Base-by-base conservation (phyloP, 2,329 filamentous ascomycete genomes). In the Aspergillus sp. region DNA sequence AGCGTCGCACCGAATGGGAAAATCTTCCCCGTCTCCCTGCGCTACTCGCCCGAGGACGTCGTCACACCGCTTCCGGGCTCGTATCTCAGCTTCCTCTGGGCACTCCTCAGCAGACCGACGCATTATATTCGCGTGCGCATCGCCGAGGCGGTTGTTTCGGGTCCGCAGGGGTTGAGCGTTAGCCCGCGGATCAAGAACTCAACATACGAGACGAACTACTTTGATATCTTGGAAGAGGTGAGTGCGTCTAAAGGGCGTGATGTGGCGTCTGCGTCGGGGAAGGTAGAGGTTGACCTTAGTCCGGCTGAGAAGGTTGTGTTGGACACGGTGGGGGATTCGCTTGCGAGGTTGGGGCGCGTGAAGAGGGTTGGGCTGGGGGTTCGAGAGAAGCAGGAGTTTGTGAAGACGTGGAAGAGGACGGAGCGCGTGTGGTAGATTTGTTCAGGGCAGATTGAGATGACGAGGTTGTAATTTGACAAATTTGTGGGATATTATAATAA, bases 71-170 rank as follows among this genome's bases (percentile, higher is more conserved):
- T 99, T 0, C 93, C 95, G 0, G 88, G 89, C 13, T 84, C 84
- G 30, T 93, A 91, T 76, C 55, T 85, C 6, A 80, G 80, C 2
- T 97, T 97, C 75, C 73, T 97, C 8, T 99, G 93, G 93, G 90
- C 89, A 57, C 82, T 98, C 8, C 87, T 97, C 38, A 91, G 90
- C 48, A 87, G 89, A 52, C 91, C 93, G 1, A 96, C 91, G 1
- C 95, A 97, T 67, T 93, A 89, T 70, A 94, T 99, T 69, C 88
- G 93, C 25, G 94, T 98, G 13, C 87, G 95, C 54, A 93, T 99
- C 59, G 95, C 93, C 0, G 91, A 94, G 72, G 86, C 85, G 1
- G 85, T 93, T 2, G 66, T 66, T 8, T 66, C 65, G 7, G 68
- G 74, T 5, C 51, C 72, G 72, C 52, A 71, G 64, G 50, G 69